Evolutionary conservation across 1,284 basidiomycete species (phyloP).

Genomic region (Leccinum pachyderme): DNA sequence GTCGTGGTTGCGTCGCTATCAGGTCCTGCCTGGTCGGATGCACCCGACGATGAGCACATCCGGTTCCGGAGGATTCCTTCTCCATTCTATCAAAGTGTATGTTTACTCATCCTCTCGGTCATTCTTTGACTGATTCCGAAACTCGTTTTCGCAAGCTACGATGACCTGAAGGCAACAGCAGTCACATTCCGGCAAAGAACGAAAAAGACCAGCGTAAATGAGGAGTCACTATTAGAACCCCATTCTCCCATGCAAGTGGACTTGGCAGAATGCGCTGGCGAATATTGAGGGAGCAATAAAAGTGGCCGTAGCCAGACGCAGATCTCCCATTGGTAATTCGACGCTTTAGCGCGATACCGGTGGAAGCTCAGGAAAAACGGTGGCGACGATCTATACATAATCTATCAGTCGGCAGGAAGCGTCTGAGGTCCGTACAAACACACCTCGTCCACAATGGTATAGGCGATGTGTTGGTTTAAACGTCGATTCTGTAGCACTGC

Average conservation of each 20-base stretch:
- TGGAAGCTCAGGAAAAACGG: slow-evolving; percentile 52
- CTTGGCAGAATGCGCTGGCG: slow-evolving; percentile 4
- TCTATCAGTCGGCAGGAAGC: slow-evolving; percentile 9
- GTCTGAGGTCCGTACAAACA: slow-evolving; percentile 3
- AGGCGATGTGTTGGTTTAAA: slow-evolving; percentile 88
- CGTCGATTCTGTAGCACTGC: slow-evolving; percentile 90
- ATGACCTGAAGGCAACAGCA: slow-evolving; percentile 62
- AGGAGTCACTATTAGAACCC: slow-evolving; percentile 1
- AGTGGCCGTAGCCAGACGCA: neutral
- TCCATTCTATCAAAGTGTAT: slow-evolving; percentile 85
- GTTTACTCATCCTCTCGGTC: slow-evolving; percentile 27
- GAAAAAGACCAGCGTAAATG: slow-evolving; percentile 13
- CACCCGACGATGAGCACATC: slow-evolving; percentile 95
- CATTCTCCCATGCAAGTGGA: slow-evolving; percentile 21
- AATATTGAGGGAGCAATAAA: neutral
- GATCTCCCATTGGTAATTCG: neutral
- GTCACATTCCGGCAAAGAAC: slow-evolving; percentile 39
- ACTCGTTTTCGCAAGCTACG: slow-evolving; percentile 47
- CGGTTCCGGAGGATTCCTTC: slow-evolving; percentile 85
- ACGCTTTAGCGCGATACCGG: slow-evolving; percentile 12
- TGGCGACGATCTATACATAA: slow-evolving; percentile 49
- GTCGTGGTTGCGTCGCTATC: slow-evolving; percentile 88
- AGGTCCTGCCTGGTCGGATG: slow-evolving; percentile 91
- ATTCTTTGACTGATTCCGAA: slow-evolving; percentile 9
- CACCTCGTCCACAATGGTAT: slow-evolving; percentile 87